Evolutionary conservation across 2,329 filamentous ascomycete genomes (phyloP).

Genomic region (Ophiocordyceps sinensis): DNA sequence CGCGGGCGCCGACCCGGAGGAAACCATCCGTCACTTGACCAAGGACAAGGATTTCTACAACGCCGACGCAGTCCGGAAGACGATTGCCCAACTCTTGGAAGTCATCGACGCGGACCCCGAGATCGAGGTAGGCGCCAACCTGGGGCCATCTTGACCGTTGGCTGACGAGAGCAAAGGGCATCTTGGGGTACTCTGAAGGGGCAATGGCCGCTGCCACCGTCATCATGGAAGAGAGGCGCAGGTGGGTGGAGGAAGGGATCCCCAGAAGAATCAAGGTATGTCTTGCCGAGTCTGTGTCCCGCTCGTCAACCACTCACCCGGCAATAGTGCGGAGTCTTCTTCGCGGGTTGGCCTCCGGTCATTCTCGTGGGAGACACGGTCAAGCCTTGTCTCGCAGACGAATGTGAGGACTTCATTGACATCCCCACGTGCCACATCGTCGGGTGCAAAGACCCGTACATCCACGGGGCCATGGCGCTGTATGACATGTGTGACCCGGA

Average conservation of each 20-base stretch:
- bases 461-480: slow-evolving; percentile 44
- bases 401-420: slow-evolving; percentile 32
- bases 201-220: slow-evolving; percentile 39
- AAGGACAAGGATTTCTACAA: slow-evolving; percentile 13
- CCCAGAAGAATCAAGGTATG: slow-evolving; percentile 21
- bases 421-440: slow-evolving; percentile 39
- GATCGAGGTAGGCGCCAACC: slow-evolving; percentile 11
- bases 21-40: slow-evolving; percentile 38
- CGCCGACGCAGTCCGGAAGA: slow-evolving; percentile 4
- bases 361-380: slow-evolving; percentile 21
- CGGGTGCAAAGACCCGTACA: slow-evolving; percentile 43
- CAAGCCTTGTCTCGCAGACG: slow-evolving; percentile 32
- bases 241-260: slow-evolving; percentile 14
- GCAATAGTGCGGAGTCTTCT: slow-evolving; percentile 31
- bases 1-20: slow-evolving; percentile 34
- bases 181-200: slow-evolving; percentile 48
- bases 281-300: not conserved
- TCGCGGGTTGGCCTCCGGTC: slow-evolving; percentile 38
- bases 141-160: not conserved
- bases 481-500: slow-evolving; percentile 49
- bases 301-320: no score
- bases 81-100: slow-evolving; percentile 18
- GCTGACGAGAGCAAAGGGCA: slow-evolving; percentile 18
- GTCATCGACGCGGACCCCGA: slow-evolving; percentile 27
- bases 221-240: slow-evolving; percentile 33